Conservation (phyloP, 805 yeast genomes). For the Monosporozyma solicola region DNA sequence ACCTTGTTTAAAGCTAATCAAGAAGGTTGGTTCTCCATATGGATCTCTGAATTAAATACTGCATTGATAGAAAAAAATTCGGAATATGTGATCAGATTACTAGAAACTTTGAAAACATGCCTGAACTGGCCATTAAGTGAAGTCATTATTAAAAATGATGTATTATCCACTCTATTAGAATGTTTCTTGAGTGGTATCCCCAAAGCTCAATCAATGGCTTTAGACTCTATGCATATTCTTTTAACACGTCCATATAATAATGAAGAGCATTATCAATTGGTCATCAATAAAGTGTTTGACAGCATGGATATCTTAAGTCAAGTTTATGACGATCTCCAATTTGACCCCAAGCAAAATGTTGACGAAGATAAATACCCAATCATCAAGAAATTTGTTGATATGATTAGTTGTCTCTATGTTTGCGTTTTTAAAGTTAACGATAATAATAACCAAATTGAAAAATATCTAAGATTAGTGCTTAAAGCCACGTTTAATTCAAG, state of each 20-base stretch:
- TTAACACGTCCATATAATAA: slow-evolving; percentile 68
- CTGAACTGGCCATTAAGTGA: slow-evolving; percentile 84
- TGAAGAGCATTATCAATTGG: slow-evolving; percentile 61
- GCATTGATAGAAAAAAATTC: slow-evolving; percentile 36
- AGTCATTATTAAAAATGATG: slow-evolving; percentile 56
- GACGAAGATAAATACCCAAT: slow-evolving; percentile 76
- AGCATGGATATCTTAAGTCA: slow-evolving; percentile 63
- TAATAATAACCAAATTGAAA: slow-evolving; percentile 46
- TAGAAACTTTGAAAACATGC: slow-evolving; percentile 82
- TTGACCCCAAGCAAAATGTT: slow-evolving; percentile 55
- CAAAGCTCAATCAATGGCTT: slow-evolving; percentile 68
- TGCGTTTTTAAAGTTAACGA: slow-evolving; percentile 51
- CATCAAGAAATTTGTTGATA: slow-evolving; percentile 83
- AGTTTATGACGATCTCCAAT: slow-evolving; percentile 46
- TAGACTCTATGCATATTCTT: slow-evolving; percentile 83
- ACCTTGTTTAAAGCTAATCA: slow-evolving; percentile 50
- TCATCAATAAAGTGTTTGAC: slow-evolving; percentile 73
- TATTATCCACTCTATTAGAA: slow-evolving; percentile 53
- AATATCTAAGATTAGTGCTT: slow-evolving; percentile 65
- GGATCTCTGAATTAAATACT: slow-evolving; percentile 48
- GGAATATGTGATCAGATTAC: slow-evolving; percentile 52
- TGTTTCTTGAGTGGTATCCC: slow-evolving; percentile 53
- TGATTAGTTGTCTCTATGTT: slow-evolving; percentile 43
- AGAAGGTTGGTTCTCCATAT: slow-evolving; percentile 81
- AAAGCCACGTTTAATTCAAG: slow-evolving; percentile 78